Conservation (phyloP, 495 filamentous ascomycete species). For the Penicillium canariense region DNA sequence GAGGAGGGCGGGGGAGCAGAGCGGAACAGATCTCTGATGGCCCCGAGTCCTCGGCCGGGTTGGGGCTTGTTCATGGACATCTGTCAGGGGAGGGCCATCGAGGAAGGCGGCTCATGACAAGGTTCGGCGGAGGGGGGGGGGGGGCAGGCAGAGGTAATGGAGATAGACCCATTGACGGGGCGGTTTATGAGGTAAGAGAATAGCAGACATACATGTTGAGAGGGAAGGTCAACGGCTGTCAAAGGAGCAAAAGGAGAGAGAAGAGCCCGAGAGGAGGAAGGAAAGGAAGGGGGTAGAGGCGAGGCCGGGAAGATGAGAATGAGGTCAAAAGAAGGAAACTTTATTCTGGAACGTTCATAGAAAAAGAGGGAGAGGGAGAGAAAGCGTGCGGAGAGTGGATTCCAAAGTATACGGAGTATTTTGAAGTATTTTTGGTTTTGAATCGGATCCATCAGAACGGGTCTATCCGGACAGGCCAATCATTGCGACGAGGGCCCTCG, state of each 20-base stretch:
- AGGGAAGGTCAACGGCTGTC: background rate
- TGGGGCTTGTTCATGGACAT: conserved; percentile 43
- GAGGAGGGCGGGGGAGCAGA: conserved; percentile 31
- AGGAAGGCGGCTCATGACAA: conserved; percentile 25
- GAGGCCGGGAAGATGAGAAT: conserved; percentile 10
- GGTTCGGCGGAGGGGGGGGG: background rate
- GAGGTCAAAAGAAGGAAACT: conserved; percentile 11
- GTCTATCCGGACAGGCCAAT: conserved; percentile 34
- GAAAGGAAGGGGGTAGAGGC: conserved; percentile 9
- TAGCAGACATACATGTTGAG: conserved; percentile 33
- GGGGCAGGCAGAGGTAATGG: conserved; percentile 2
- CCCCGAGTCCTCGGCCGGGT: conserved; percentile 37
- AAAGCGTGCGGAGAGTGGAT: conserved; percentile 22
- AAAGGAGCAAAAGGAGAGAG: conserved; percentile 7
- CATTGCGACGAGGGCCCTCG: conserved; percentile 9
- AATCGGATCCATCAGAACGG: conserved; percentile 35
- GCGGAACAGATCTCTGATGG: conserved; percentile 38
- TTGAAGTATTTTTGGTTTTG: conserved; percentile 14
- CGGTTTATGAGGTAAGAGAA: conserved; percentile 17
- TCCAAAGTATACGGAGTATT: conserved; percentile 25
- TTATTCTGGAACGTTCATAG: conserved; percentile 31
- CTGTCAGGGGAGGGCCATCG: conserved; percentile 34
- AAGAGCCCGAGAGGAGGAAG: conserved; percentile 3
- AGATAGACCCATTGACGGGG: conserved; percentile 23
- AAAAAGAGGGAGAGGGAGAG: conserved; percentile 11